These are phyloP conservation scores for Candida namnaoensis DNA, from an alignment of 805 yeast genomes.

Conservation along the genomic window DNA sequence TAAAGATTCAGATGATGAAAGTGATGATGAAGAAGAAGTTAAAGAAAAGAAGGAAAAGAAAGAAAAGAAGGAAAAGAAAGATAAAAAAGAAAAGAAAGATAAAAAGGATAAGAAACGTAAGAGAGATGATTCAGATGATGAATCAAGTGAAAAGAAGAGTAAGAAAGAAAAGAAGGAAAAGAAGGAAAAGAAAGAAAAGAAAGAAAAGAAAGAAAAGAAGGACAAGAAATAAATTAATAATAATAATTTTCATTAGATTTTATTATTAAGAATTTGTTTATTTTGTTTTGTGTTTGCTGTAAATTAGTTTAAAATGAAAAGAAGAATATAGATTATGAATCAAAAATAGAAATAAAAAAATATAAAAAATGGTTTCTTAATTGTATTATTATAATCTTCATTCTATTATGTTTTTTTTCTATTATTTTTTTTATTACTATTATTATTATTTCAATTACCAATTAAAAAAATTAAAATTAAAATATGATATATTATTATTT, in stretches of 20 bases:
- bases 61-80: conserved; percentile 23
- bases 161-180: conserved; percentile 27
- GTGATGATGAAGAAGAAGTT: conserved; percentile 27
- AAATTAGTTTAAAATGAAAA: no score
- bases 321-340: no score
- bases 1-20: conserved; percentile 27
- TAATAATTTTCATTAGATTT: neutral
- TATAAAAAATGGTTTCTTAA: no score
- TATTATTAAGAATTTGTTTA: neutral
- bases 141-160: conserved; percentile 18
- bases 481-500: no score
- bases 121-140: conserved; percentile 22
- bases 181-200: conserved; percentile 24
- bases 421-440: no score
- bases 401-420: no score
- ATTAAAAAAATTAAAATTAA: no score
- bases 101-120: conserved; percentile 25
- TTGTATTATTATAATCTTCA: no score
- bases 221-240: conserved; percentile 1
- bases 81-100: conserved; percentile 22
- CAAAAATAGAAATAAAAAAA: no score
- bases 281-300: no score
- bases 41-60: conserved; percentile 25
- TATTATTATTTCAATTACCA: no score
- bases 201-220: conserved; percentile 2